Conservation (phyloP, 2,329 filamentous ascomycete species). For the Hypoxylon sp. region DNA sequence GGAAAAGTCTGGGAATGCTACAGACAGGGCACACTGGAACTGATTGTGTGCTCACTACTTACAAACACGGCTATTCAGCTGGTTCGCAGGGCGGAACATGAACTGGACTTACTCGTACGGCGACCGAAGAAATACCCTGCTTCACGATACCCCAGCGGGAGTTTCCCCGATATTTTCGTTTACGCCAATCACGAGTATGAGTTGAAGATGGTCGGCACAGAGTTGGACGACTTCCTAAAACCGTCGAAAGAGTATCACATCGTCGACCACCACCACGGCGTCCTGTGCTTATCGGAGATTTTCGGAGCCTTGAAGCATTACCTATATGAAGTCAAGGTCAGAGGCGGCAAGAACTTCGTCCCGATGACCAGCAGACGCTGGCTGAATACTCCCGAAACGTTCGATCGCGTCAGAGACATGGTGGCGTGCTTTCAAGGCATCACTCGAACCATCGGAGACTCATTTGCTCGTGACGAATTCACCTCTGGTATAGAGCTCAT, state of each 20-base stretch:
- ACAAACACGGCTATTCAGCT: conserved; percentile 20
- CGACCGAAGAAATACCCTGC: conserved; percentile 15
- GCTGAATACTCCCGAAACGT: not conserved
- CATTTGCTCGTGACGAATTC: conserved; percentile 12
- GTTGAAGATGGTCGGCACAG: not conserved
- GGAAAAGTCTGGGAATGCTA: not conserved
- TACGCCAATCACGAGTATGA: not conserved
- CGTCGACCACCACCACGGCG: not conserved
- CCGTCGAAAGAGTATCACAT: not conserved
- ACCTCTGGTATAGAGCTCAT: conserved; percentile 6
- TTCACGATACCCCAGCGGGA: conserved; percentile 5
- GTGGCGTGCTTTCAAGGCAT: conserved; percentile 4
- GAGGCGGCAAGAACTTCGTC: not conserved
- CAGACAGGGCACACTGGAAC: conserved; percentile 4
- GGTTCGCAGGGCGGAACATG: conserved; percentile 13
- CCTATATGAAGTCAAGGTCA: not conserved
- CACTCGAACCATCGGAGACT: not conserved
- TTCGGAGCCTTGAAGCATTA: conserved; percentile 1
- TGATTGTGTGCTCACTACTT: conserved; percentile 1
- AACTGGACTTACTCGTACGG: conserved; percentile 4
- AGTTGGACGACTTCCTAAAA: not conserved
- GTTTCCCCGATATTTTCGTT: conserved; percentile 18
- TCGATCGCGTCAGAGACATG: conserved; percentile 1
- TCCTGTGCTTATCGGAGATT: conserved; percentile 5
- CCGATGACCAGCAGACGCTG: not conserved